A percentile compares a stretch with the other conserved stretches of the same genome.
phyloP scores from a whole-genome alignment of 495 filamentous ascomycete species.

The Aspergillus steynii region DNA sequence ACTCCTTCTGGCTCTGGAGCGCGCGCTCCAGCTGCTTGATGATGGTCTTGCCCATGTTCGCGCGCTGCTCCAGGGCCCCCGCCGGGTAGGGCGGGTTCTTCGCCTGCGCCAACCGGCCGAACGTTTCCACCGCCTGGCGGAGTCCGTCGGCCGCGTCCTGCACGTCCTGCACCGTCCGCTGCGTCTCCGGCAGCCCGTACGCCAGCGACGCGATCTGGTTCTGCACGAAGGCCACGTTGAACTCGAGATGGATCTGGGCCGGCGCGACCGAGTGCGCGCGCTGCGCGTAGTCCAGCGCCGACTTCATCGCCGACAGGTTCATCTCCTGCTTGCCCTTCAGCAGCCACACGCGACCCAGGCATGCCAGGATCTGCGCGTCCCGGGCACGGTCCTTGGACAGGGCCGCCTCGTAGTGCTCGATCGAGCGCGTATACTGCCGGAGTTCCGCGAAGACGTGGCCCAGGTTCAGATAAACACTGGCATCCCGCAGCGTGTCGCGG shows the following conservation, averaged over 20 bases:
- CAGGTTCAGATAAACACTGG: constrained; percentile 84
- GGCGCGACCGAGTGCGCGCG: constrained; percentile 78
- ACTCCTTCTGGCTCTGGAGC: constrained; percentile 80
- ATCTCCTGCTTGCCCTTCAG: constrained; percentile 81
- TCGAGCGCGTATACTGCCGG: constrained; percentile 81
- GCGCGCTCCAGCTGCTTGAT: constrained; percentile 85
- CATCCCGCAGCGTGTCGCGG: constrained; percentile 82
- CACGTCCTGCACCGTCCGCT: constrained; percentile 76
- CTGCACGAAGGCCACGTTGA: constrained; percentile 97
- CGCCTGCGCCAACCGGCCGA: constrained; percentile 75
- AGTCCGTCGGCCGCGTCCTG: constrained; percentile 77
- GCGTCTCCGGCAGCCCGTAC: constrained; percentile 69
- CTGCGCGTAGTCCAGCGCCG: constrained; percentile 81
- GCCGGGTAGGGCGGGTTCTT: constrained; percentile 90
- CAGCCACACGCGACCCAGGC: constrained; percentile 92
- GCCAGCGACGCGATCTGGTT: constrained; percentile 85
- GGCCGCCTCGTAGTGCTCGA: constrained; percentile 91
- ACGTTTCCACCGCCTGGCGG: constrained; percentile 81
- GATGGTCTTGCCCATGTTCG: constrained; percentile 95
- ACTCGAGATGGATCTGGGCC: constrained; percentile 85
- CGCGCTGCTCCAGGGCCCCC: constrained; percentile 86
- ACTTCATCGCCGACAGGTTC: constrained; percentile 77
- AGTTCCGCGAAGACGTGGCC: constrained; percentile 90
- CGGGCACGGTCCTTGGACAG: constrained; percentile 75
- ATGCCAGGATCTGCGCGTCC: constrained; percentile 82